Evolutionary conservation across 169 alveolate genomes (phyloP), one percentile per base, ranked within the genome.

Genomic region (Eimeria sp.): DNA sequence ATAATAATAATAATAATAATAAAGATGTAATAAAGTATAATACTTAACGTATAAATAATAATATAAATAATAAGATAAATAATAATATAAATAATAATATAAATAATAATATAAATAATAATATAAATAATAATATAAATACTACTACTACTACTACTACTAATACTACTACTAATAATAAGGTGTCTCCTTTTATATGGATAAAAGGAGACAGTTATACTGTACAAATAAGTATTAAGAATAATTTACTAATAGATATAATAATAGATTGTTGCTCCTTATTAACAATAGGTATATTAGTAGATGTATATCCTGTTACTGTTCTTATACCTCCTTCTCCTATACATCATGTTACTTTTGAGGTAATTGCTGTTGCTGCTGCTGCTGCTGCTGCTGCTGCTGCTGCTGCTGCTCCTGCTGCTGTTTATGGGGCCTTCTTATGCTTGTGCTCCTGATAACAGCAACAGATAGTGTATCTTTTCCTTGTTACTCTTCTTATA

Each of bases 301-400:
- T 89, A 16, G 95, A 72, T 25, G 95, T 75, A 4, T 75, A 90
- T 54, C 95, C 95, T 13, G 95, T 89, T 30, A 89, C 95, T 25
- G 95, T 89, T 25, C 76, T 89, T n/a, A 88, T 89, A 45, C 95
- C 95, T 70, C 95, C 95, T 2, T 89, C 95, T 7, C 76, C 95
- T 11, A 6, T 88, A 4, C 95, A 89, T 30, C 95, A 89, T 25
- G 95, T 89, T 61, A 89, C 95, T 20, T 89, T 75, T 70, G 95
- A 72, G 76, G 95, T 75, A 47, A 89, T 40, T 78, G 89, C 65
- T n/a, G 25, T n/a, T 47, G 65, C 89, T 78, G 89, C 49, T n/a
- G 84, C 49, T 73, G 84, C 49, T 73, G 84, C 25, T 65, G 75
- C 75, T 65, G 75, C 84, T 73, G 84, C 84, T 73, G 84, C 51